Base-by-base conservation (phyloP, 495 filamentous ascomycete species). In the Daldinia vernicosa region DNA sequence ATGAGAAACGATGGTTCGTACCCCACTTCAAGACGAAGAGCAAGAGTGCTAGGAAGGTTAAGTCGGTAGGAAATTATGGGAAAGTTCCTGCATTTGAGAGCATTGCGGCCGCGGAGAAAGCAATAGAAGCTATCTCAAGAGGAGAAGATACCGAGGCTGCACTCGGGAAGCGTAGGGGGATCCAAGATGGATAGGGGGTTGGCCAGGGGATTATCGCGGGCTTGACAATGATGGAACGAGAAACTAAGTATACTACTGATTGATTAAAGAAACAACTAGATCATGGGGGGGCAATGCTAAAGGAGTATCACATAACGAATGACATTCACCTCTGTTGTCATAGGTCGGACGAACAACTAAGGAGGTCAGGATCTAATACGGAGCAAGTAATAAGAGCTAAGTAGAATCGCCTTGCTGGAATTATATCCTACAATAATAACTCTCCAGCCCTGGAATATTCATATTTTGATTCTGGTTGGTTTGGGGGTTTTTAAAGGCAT, bases 41-140 rank as follows among this genome's bases (percentile, higher is more conserved):
- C 17, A 77, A 80, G 52, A 71, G 76, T 22, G 68, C 74, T 28
- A 74, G 56, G 54, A 80, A 61, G 75, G 39, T 32, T 24, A 68
- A 57, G 27, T 60, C 63, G 1, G 53, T 69, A 30, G 73, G 50
- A 1, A 74, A 51, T 37, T 69, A 71, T 15, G 60, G 55, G n/a
- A 67, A 58, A 33, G 79, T 73, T 6, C 80, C 76, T 2, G 78
- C 79, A 7, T 87, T 84, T 65, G 84, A 87, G 70, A 83, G 77
- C 50, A 76, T 84, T 6, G 72, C 74, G 15, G 77, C 63, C 28
- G 84, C 84, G 1, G 75, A 81, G 74, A 74, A 71, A 39, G 81
- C 80, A 0, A 69, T 86, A 24, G 78, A 78, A 15, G 81, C 79
- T 58, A 74, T 82, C 45, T 77, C 43, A 24, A 67, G 64, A 22